Conservation (phyloP, 2,329 filamentous ascomycete species). For the Fusarium sp. region DNA sequence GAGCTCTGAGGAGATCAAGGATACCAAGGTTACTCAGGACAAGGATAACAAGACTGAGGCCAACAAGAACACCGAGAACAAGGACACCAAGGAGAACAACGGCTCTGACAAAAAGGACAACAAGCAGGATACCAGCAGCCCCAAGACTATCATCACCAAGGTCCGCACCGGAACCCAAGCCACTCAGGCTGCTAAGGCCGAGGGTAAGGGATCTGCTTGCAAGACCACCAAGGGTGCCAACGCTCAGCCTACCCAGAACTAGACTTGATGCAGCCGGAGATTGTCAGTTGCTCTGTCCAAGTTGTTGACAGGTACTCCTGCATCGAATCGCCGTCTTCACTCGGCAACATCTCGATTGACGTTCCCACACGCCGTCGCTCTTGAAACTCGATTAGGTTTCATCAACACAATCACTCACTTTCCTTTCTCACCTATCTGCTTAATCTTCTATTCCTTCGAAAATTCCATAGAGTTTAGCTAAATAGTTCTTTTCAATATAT, state of each 20-base stretch:
- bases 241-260: background rate
- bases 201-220: background rate
- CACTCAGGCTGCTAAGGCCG: background rate
- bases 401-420: background rate
- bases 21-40: background rate
- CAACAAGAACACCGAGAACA: background rate
- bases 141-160: slow-evolving; percentile 10
- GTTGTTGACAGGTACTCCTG: background rate
- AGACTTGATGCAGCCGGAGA: background rate
- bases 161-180: background rate
- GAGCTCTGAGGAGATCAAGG: background rate
- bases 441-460: background rate
- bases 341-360: background rate
- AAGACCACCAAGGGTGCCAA: background rate
- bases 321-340: background rate
- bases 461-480: background rate
- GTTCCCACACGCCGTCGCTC: background rate
- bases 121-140: background rate
- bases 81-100: background rate
- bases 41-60: background rate
- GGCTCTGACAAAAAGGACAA: background rate
- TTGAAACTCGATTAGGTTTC: background rate
- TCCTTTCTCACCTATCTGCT: background rate
- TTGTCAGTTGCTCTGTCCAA: background rate
- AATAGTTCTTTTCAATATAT: background rate